Evolutionary conservation across 306 rosid genomes (phyloP).

Genomic region (Citrullus mucosospermus): DNA sequence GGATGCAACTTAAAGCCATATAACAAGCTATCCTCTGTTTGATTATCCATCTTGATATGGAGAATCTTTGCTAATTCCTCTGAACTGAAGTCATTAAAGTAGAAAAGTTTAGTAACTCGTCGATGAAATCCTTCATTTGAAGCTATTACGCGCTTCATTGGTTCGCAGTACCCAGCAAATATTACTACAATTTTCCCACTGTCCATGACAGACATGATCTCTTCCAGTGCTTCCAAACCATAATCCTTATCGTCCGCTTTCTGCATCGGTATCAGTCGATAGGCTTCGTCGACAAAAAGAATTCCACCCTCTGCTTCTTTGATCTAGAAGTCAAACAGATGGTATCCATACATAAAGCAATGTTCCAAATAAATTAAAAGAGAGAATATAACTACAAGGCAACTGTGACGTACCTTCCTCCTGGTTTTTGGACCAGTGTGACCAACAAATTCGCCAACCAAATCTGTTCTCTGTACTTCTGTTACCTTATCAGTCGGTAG

Average conservation of each 20-base stretch:
- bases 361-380: neutral
- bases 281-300: constrained; percentile 91
- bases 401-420: constrained; percentile 40
- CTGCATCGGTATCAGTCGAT: constrained; percentile 88
- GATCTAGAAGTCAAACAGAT: constrained; percentile 30
- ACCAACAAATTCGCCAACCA: constrained; percentile 96
- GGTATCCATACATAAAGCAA: neutral
- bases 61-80: constrained; percentile 71
- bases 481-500: constrained; percentile 82
- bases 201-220: constrained; percentile 99
- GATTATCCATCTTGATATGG: constrained; percentile 68
- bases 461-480: constrained; percentile 92
- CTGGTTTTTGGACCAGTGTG: constrained; percentile 97
- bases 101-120: constrained; percentile 89
- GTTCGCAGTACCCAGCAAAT: constrained; percentile 85
- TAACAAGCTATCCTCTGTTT: constrained; percentile 49
- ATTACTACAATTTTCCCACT: constrained; percentile 80
- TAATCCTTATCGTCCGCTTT: constrained; percentile 90
- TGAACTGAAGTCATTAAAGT: constrained; percentile 64
- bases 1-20: constrained; percentile 76
- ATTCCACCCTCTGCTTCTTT: constrained; percentile 94
- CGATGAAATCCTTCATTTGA: constrained; percentile 93
- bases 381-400: neutral
- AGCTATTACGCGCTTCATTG: constrained; percentile 81
- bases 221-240: constrained; percentile 95